These are phyloP conservation scores for Aegle marmelos DNA, from an alignment of 345 rosid species.

Conservation along the genomic window DNA sequence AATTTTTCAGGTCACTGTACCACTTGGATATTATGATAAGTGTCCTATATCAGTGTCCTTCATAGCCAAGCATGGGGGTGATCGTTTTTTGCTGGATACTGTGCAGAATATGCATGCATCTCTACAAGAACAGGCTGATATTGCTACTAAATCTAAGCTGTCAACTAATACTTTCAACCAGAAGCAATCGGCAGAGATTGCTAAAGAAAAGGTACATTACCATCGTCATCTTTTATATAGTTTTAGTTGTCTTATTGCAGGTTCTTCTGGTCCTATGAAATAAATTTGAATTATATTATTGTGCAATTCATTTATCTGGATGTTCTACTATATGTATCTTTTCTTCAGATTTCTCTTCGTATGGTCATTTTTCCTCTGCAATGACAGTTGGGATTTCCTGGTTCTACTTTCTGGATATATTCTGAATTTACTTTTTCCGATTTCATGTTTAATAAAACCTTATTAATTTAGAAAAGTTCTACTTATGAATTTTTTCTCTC, in stretches of 20 bases:
- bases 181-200: conserved; percentile 70
- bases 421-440: not conserved
- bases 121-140: conserved; percentile 64
- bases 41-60: conserved; percentile 82
- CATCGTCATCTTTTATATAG: not conserved
- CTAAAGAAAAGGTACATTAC: conserved; percentile 78
- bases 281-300: conserved; percentile 7
- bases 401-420: not conserved
- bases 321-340: not conserved
- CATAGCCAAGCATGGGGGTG: conserved; percentile 80
- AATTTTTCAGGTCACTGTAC: conserved; percentile 64
- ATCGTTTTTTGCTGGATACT: conserved; percentile 81
- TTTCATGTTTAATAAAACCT: not conserved
- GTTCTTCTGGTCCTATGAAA: not conserved
- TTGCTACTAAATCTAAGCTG: conserved; percentile 47
- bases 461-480: not conserved
- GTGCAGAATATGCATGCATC: conserved; percentile 61
- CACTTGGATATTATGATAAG: conserved; percentile 65
- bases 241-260: conserved; percentile 6
- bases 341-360: not conserved
- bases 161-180: conserved; percentile 33
- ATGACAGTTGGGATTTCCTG: not conserved
- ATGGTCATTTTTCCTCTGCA: not conserved
- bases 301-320: not conserved
- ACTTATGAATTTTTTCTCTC: not conserved